A percentile compares a stretch with the other conserved stretches of the same genome.
phyloP scores from a whole-genome alignment of 148 eudicot genomes.

The Oxyria digyna region DNA sequence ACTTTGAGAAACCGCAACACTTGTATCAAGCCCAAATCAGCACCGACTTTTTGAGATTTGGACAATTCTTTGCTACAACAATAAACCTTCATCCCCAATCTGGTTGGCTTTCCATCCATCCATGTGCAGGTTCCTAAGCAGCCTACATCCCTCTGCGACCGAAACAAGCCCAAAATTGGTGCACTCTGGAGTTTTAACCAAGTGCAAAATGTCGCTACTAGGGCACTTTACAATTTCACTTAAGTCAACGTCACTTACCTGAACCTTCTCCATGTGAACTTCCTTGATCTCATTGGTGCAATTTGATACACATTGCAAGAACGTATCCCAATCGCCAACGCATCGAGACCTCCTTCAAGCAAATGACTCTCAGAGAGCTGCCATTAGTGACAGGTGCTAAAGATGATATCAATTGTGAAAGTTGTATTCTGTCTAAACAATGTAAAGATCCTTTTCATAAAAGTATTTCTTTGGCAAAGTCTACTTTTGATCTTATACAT shows the following conservation, averaged over 20 bases:
- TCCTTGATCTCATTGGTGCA: conserved; percentile 18
- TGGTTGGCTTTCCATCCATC: conserved; percentile 52
- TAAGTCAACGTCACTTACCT: conserved; percentile 36
- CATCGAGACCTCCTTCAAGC: conserved; percentile 33
- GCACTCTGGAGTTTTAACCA: conserved; percentile 44
- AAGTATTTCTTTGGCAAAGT: too few relatives aligned
- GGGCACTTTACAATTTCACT: conserved; percentile 22
- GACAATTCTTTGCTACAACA: conserved; percentile 28
- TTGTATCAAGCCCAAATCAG: too few relatives aligned
- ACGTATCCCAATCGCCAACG: conserved; percentile 39
- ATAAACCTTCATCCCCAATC: conserved; percentile 44
- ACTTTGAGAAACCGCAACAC: too few relatives aligned
- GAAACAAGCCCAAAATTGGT: conserved; percentile 30
- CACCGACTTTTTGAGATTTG: conserved; percentile 37
- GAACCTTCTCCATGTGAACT: conserved; percentile 43
- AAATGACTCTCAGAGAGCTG: conserved; percentile 21
- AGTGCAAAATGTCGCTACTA: conserved; percentile 31
- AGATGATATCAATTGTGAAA: too few relatives aligned
- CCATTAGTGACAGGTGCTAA: conserved; percentile 21
- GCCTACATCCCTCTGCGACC: conserved; percentile 35
- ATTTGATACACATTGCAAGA: conserved; percentile 19
- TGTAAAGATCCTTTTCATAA: too few relatives aligned
- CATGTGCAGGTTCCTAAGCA: too few relatives aligned
- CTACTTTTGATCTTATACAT: too few relatives aligned
- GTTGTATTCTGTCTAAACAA: too few relatives aligned